Base-by-base conservation (phyloP, 2,329 filamentous ascomycete species). In the Boeremia exigua region DNA sequence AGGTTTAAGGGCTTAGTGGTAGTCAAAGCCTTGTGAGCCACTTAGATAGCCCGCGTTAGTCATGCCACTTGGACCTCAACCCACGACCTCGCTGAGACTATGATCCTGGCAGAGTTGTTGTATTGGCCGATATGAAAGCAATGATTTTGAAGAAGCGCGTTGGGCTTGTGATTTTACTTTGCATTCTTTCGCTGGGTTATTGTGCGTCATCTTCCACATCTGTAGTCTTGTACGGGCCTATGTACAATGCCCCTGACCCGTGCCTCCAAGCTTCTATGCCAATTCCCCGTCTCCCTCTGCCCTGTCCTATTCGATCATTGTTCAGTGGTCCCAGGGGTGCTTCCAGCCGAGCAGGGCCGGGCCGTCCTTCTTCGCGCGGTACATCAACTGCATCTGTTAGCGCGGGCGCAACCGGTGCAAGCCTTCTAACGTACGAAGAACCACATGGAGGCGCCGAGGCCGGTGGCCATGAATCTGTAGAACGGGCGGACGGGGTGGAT, bases 331-430 rank as follows among this genome's bases (percentile, higher is more conserved):
- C 72, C 72, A 75, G 17, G 72, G 95, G 79, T 98, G 95, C 82
- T 92, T 97, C 89, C 87, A 92, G 76, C 95, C 95, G 69, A 99
- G 76, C 62, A 98, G 81, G 50, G 87, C 94, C 23, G 94, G 84
- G n/a, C 93, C 93, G 72, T 99, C 95, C 82, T 97, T 90, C 86
- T 94, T 96, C 70, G 92, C 92, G 71, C 95, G 87, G 82, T 97
- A 98, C 88, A 97, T 92, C 74, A 97, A 80, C 93, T 96, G 70
- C 33, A 6, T 12, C 27, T 25, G 57, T 75, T 38, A 76, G 72
- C 54, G 10, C 30, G 15, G 7, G 19, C 40, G n/a, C 15, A 27
- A 6, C 28, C 25, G 12, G n/a, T 2, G 14, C 15, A 4, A 11
- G 12, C 11, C 25, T 9, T 43, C 57, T 7, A 52, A 82, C 89